A percentile compares a stretch with the other conserved stretches of the same genome.
Evolutionary conservation across 2,329 filamentous ascomycete genomes (phyloP).

Genomic region (Geosmithia flava): DNA sequence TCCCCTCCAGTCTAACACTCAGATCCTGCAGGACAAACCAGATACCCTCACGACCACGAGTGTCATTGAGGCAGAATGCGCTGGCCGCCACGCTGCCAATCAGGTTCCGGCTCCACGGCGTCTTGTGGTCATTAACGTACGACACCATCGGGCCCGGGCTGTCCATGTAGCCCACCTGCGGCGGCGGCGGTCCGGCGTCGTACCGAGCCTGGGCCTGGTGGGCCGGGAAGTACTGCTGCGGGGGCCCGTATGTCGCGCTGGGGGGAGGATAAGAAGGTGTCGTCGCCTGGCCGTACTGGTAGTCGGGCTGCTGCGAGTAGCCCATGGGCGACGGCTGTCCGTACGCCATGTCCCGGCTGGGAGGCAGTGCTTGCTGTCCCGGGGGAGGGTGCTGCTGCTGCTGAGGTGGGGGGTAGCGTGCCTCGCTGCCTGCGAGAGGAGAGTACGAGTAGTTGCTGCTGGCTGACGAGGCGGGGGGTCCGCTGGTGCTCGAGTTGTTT

Average conservation of each 20-base stretch:
- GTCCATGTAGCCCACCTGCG: slow-evolving; percentile 4
- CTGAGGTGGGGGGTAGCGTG: slow-evolving; percentile 4
- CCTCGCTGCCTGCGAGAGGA: slow-evolving; percentile 23
- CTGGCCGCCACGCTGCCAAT: slow-evolving; percentile 88
- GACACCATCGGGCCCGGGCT: background rate
- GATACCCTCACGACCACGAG: slow-evolving; percentile 69
- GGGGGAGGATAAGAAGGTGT: slow-evolving; percentile 15
- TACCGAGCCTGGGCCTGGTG: slow-evolving; percentile 18
- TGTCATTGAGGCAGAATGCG: slow-evolving; percentile 72
- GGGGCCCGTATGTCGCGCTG: slow-evolving; percentile 18
- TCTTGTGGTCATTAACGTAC: slow-evolving; percentile 10
- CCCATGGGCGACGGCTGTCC: slow-evolving; percentile 3
- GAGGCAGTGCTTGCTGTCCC: slow-evolving; percentile 19
- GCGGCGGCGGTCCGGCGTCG: slow-evolving; percentile 9
- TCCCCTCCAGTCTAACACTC: slow-evolving; percentile 84
- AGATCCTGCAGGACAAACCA: slow-evolving; percentile 97
- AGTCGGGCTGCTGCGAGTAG: slow-evolving; percentile 17
- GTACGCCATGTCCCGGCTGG: slow-evolving; percentile 19
- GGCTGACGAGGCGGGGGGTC: slow-evolving; percentile 70
- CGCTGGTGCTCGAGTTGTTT: slow-evolving; percentile 46
- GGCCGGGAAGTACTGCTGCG: slow-evolving; percentile 23
- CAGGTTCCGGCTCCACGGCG: slow-evolving; percentile 64
- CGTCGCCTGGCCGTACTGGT: slow-evolving; percentile 17
- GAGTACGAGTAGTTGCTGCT: slow-evolving; percentile 63
- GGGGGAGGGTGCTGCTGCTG: slow-evolving; percentile 10